Evolutionary conservation across 495 filamentous ascomycete species (phyloP).

Genomic region (Hamigera avellanea): DNA sequence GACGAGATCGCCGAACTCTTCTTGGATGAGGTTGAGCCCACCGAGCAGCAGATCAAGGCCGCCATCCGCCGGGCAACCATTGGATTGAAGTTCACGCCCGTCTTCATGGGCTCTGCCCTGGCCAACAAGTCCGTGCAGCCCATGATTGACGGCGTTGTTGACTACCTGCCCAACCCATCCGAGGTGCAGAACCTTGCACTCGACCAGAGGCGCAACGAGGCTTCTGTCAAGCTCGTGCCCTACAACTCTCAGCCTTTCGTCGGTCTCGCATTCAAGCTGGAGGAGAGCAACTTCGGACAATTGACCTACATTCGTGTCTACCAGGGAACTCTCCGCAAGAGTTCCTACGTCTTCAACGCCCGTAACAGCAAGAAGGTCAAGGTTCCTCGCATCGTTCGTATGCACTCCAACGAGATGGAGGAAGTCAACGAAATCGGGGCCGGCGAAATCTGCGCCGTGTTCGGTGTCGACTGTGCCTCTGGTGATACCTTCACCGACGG

Average conservation of each 20-base stretch:
- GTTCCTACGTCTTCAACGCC: conserved; percentile 84
- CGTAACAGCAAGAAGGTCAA: conserved; percentile 92
- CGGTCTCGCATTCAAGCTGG: conserved; percentile 95
- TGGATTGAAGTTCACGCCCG: conserved; percentile 80
- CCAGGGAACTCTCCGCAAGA: conserved; percentile 84
- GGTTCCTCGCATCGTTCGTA: conserved; percentile 93
- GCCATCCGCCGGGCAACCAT: conserved; percentile 88
- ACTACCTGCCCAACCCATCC: conserved; percentile 87
- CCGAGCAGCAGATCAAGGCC: conserved; percentile 67
- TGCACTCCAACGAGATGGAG: conserved; percentile 99
- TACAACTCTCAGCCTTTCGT: conserved; percentile 92
- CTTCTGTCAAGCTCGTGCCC: conserved; percentile 72
- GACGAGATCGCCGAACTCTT: conserved; percentile 97
- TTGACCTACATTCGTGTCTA: conserved; percentile 98
- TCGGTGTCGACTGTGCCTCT: conserved; percentile 95
- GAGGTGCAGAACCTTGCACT: conserved; percentile 88
- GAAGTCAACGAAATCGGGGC: conserved; percentile 85
- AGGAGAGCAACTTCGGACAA: conserved; percentile 98
- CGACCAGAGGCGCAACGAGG: conserved; percentile 67
- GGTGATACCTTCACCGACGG: conserved; percentile 99
- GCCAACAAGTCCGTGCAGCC: conserved; percentile 94
- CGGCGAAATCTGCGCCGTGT: conserved; percentile 97
- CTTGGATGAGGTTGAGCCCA: conserved; percentile 73
- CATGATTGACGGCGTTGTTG: conserved; percentile 93
- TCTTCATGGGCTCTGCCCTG: conserved; percentile 91